A percentile compares a stretch with the other conserved stretches of the same genome.
These are phyloP conservation scores for Vinca minor DNA, from an alignment of 257 asterid species.

Conservation along the genomic window DNA sequence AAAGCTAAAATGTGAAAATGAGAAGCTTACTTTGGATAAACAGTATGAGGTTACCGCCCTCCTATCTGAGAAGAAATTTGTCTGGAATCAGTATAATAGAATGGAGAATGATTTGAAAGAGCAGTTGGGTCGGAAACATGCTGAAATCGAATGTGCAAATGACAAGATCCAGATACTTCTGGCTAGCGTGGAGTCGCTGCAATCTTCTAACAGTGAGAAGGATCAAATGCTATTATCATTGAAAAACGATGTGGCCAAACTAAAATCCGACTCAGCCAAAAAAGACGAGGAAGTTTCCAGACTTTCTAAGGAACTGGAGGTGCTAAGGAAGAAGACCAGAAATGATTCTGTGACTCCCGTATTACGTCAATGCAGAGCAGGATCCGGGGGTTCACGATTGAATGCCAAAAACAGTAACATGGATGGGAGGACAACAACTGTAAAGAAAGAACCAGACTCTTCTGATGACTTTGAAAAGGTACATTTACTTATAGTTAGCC, in stretches of 20 bases:
- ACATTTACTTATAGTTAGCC: neutral
- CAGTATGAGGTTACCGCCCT: slow-evolving; percentile 46
- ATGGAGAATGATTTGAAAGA: slow-evolving; percentile 48
- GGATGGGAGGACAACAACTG: slow-evolving; percentile 14
- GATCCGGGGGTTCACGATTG: slow-evolving; percentile 16
- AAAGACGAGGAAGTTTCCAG: slow-evolving; percentile 43
- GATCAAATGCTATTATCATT: slow-evolving; percentile 30
- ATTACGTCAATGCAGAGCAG: slow-evolving; percentile 32
- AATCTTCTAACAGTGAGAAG: slow-evolving; percentile 24
- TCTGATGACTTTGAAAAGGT: slow-evolving; percentile 42
- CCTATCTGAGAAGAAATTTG: slow-evolving; percentile 55
- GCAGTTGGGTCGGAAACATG: slow-evolving; percentile 33
- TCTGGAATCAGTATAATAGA: slow-evolving; percentile 63
- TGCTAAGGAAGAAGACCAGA: slow-evolving; percentile 34
- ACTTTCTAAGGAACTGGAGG: slow-evolving; percentile 41
- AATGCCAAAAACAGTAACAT: slow-evolving; percentile 19
- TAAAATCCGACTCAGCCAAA: slow-evolving; percentile 39
- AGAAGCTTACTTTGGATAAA: slow-evolving; percentile 37
- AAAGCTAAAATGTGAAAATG: slow-evolving; percentile 49
- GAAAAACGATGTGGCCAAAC: slow-evolving; percentile 28
- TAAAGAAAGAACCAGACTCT: slow-evolving; percentile 32
- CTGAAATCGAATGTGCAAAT: slow-evolving; percentile 48
- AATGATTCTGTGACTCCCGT: slow-evolving; percentile 29
- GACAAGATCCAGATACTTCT: slow-evolving; percentile 39
- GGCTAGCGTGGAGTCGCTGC: slow-evolving; percentile 41